Base-by-base conservation (phyloP, 169 alveolate species). In the Pseudocohnilembus persalinus region DNA sequence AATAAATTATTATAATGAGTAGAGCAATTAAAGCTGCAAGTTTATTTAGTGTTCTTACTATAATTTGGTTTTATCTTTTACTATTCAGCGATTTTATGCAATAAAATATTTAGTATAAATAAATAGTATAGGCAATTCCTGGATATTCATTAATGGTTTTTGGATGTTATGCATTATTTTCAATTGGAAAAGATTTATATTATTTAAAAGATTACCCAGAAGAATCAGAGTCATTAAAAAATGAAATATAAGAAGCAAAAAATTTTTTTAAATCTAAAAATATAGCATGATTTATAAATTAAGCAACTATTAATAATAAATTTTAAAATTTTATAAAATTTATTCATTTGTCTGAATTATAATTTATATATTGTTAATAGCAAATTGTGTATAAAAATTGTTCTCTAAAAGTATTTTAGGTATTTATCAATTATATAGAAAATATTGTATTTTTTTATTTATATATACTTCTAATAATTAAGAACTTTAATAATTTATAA, bases 61-160 rank as follows among this genome's bases (percentile, higher is more conserved):
- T 49, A 49, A 49, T 49, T 49, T 49, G 68, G 68, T 49, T 20
- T 49, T 4, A 4, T 11, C 20, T 49, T 4, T n/a, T n/a, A n/a
- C n/a, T 11, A 11, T 49, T 49, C 68, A 49, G 68, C 26, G 68
- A 49, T 20, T 11, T 11, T 49, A 49, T 4, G 4, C 4, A 20
- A 49, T 49, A 49, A 49, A 49, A 11, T 11, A 49, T 11, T 49
- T 4, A 49, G 68, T 20, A 49, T 49, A 49, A 11, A 49, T 49
- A 11, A 49, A 20, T 79, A 49, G 49, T 64, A 29, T 34, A 79
- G 63, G 63, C 84, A 49, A 33, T 79, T 79, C 84, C 84, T 4
- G 84, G 84, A 79, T 79, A 79, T 64, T 72, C 49, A 1, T 63
- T 79, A 26, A 79, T 79, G 84, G 84, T 79, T 15, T 79, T 79